A percentile compares a stretch with the other conserved stretches of the same genome.
Evolutionary conservation across 1,284 basidiomycete genomes (phyloP).

Genomic region (Sporisorium reilianum): DNA sequence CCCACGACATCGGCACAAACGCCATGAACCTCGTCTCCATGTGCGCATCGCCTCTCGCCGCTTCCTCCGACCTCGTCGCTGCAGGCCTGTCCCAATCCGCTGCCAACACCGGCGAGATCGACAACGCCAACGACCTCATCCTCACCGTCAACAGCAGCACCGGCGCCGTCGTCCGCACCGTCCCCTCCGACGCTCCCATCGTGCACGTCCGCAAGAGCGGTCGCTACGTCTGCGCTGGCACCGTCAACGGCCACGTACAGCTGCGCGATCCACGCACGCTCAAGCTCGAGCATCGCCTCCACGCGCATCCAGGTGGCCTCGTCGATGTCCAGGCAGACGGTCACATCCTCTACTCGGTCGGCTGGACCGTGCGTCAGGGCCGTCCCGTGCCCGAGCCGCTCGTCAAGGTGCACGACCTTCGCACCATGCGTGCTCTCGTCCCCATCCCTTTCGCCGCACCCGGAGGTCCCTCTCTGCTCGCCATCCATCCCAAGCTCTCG

Average conservation of each 20-base stretch:
- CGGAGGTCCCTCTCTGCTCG: conserved; percentile 86
- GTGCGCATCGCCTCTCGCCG: conserved; percentile 60
- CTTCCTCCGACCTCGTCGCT: conserved; percentile 63
- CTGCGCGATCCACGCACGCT: conserved; percentile 66
- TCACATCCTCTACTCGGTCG: conserved; percentile 64
- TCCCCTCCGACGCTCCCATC: conserved; percentile 61
- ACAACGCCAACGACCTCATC: conserved; percentile 54
- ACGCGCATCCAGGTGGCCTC: conserved; percentile 68
- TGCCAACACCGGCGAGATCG: conserved; percentile 43
- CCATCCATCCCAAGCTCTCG: conserved; percentile 82
- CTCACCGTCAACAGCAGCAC: conserved; percentile 61
- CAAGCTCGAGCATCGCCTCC: conserved; percentile 60
- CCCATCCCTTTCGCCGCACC: conserved; percentile 83
- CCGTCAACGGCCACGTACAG: conserved; percentile 63
- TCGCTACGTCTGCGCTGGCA: conserved; percentile 57
- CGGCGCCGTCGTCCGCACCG: conserved; percentile 57
- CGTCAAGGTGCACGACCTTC: conserved; percentile 91
- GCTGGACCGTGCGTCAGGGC: conserved; percentile 74
- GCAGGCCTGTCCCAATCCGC: conserved; percentile 55
- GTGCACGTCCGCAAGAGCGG: conserved; percentile 60
- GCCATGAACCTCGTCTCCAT: conserved; percentile 59
- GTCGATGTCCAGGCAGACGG: conserved; percentile 67
- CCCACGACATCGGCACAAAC: conserved; percentile 37
- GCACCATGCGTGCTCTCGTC: conserved; percentile 81
- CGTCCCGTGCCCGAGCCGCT: conserved; percentile 90